A percentile compares a stretch with the other conserved stretches of the same genome.
Conservation (phyloP, 176 grass and related monocot species). For the Carex parvula region DNA sequence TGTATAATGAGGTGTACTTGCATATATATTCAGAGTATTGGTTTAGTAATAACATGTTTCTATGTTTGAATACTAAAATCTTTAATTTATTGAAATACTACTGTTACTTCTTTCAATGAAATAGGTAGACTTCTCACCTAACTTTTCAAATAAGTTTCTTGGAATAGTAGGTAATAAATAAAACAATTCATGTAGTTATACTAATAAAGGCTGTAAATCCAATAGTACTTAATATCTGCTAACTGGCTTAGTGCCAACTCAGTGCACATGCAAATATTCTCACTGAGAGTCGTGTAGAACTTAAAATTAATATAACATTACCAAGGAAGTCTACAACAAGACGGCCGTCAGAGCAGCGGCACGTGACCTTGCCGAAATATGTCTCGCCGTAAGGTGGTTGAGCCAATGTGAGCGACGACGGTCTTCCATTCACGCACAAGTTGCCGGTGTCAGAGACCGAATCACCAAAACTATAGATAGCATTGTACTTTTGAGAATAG, state of each 20-base stretch:
- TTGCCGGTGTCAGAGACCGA: conserved; percentile 92
- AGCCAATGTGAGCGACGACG: conserved; percentile 57
- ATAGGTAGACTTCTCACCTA: too few species aligned
- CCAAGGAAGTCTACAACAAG: conserved; percentile 82
- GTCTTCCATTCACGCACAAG: conserved; percentile 58
- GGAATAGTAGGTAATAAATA: not conserved
- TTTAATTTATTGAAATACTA: not conserved
- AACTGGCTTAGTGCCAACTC: not conserved
- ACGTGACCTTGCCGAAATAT: conserved; percentile 73
- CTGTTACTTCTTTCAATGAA: too few species aligned
- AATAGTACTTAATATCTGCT: not conserved
- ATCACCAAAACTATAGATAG: conserved; percentile 83
- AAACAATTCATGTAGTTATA: not conserved
- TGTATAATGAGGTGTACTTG: not conserved
- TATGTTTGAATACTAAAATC: not conserved
- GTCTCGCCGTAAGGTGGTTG: conserved; percentile 73
- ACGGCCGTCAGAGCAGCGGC: conserved; percentile 92
- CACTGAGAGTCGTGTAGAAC: not conserved
- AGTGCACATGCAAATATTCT: conserved; percentile 11
- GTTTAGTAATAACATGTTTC: not conserved
- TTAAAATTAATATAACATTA: conserved; percentile 12
- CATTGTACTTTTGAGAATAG: conserved; percentile 61
- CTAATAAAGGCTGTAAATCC: not conserved
- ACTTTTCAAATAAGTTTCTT: not conserved
- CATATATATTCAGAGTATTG: too few species aligned